Evolutionary conservation across 352 stramenopile genomes (phyloP).

Genomic region (Thalassiosira hispida): DNA sequence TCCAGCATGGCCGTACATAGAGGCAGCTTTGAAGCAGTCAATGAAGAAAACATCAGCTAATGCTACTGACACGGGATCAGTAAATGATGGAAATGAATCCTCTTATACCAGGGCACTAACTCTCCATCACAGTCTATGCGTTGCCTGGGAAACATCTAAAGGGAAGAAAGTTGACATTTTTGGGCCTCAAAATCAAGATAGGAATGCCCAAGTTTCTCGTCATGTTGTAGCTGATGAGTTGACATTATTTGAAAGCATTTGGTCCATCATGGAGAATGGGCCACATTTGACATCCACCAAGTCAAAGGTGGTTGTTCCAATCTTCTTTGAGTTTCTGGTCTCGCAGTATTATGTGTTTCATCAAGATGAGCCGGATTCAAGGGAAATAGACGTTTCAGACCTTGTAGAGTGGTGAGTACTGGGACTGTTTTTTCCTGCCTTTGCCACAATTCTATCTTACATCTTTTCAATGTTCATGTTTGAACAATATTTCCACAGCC

Average conservation of each 20-base stretch:
- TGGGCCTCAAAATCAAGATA: conserved; percentile 28
- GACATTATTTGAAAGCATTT: conserved; percentile 74
- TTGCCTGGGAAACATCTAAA: conserved; percentile 65
- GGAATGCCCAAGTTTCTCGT: conserved; percentile 63
- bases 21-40: conserved; percentile 60
- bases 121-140: conserved; percentile 60
- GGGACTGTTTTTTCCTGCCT: not conserved
- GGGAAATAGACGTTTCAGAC: conserved; percentile 67
- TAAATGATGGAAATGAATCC: conserved; percentile 15
- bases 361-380: conserved; percentile 72
- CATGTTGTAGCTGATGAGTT: conserved; percentile 62
- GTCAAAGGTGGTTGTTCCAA: conserved; percentile 77
- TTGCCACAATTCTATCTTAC: not conserved
- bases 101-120: conserved; percentile 24
- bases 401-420: conserved; percentile 41
- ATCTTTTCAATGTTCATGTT: conserved; percentile 13
- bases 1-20: conserved; percentile 65
- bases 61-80: conserved; percentile 1
- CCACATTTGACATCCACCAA: conserved; percentile 78
- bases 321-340: conserved; percentile 83
- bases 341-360: conserved; percentile 82
- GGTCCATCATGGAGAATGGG: conserved; percentile 70
- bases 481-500: not conserved
- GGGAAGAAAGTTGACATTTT: conserved; percentile 67
- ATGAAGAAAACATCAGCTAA: conserved; percentile 49